Evolutionary conservation across 306 rosid species (phyloP), one percentile per base, ranked within the genome.

Genomic region (Quercus agrifolia): DNA sequence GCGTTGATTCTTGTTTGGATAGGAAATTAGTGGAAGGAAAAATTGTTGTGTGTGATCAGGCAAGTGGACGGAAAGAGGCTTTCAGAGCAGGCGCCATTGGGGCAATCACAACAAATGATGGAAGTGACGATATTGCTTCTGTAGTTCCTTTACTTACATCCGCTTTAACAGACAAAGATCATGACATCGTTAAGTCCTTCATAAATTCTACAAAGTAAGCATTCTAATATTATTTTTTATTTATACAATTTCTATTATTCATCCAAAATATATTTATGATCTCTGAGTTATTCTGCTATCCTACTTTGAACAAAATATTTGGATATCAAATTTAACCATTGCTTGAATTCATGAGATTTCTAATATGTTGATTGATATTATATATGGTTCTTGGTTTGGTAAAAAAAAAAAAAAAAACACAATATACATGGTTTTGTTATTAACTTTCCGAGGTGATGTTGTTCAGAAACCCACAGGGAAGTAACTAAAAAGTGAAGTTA

Each of bases 1-100:
- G 79, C 27, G 1, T 1, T 0, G 30, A 3, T 2, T 13, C 5
- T 46, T 75, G 76, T 46, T 18, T 80, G 17, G 76, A 80, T 2
- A 13, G 6, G 4, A 19, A 75, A 25, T 23, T 59, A 61, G 76
- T 80, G 14, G 64, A 85, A 80, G 90, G 88, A 33, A 85, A 85
- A 73, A 81, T 87, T 44, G 83, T 87, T 25, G 8, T 79, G 19
- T 85, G 86, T n/a, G 38, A 33, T 5, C 0, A 19, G 0, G 6
- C 6, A 11, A 1, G 4, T 11, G 77, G 78, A 56, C 15, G 17
- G 18, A 1, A 2, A 6, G 35, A 52, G 21, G 83, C 86, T 13
- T 38, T 12, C 0, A 21, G 4, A 14, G 74, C 52, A 3, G 85
- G 83, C 14, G 87, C 86, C 61, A 3, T 49, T 4, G 88, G 87